A percentile compares a stretch with the other conserved stretches of the same genome.
Conservation (phyloP, 768 basidiomycete species). For the Imleria badia region DNA sequence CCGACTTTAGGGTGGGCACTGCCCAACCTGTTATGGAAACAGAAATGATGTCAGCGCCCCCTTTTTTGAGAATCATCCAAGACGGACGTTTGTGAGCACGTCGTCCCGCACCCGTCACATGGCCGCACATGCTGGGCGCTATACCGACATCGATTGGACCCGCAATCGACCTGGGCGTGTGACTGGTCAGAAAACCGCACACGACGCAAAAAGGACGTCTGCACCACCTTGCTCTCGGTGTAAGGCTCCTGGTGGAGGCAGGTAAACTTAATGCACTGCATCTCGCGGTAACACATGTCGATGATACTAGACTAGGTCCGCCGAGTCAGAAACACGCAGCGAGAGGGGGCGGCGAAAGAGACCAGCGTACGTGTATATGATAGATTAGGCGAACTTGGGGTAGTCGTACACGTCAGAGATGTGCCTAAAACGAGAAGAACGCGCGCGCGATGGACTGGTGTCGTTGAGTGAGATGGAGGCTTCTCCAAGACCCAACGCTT, state of each 20-base stretch:
- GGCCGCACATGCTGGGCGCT: slow-evolving; percentile 36
- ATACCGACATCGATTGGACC: slow-evolving; percentile 41
- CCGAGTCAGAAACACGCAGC: slow-evolving; percentile 13
- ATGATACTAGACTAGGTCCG: slow-evolving; percentile 8
- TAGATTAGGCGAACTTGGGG: slow-evolving; percentile 21
- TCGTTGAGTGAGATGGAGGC: neutral
- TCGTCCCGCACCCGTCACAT: slow-evolving; percentile 38
- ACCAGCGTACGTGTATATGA: slow-evolving; percentile 18
- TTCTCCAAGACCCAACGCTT: neutral
- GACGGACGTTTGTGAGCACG: slow-evolving; percentile 42
- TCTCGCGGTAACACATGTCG: slow-evolving; percentile 46
- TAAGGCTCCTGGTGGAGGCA: slow-evolving; percentile 40
- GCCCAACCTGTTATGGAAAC: slow-evolving; percentile 18
- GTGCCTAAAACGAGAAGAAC: neutral
- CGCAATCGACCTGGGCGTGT: slow-evolving; percentile 42
- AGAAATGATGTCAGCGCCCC: slow-evolving; percentile 14
- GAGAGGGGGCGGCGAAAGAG: neutral
- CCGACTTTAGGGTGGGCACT: slow-evolving; percentile 20
- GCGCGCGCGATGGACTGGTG: neutral
- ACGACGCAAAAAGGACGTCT: too few species aligned
- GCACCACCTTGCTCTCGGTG: slow-evolving; percentile 31
- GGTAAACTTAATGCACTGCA: slow-evolving; percentile 35
- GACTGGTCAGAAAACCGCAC: neutral
- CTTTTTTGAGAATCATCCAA: neutral
- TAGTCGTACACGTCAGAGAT: slow-evolving; percentile 4